Conservation (phyloP, 768 basidiomycete species). For the Lactarius quietus region DNA sequence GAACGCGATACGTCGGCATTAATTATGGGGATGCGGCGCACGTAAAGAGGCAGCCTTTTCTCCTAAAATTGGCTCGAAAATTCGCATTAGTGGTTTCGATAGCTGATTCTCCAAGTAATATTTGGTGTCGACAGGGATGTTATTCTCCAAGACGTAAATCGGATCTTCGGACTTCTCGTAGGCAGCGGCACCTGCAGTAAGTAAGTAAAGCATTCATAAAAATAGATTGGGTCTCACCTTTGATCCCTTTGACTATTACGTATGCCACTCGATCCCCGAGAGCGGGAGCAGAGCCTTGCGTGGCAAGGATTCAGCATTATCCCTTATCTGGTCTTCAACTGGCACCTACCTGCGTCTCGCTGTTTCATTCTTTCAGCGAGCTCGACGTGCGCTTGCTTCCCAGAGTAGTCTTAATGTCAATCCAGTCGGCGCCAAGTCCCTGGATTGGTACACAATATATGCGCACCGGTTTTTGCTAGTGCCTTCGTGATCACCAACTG, state of each 20-base stretch:
- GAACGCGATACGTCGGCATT: neutral
- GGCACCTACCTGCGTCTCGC: slow-evolving; percentile 75
- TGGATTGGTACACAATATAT: neutral
- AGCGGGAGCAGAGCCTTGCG: slow-evolving; percentile 87
- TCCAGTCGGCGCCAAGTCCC: neutral
- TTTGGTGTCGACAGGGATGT: slow-evolving; percentile 95
- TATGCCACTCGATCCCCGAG: slow-evolving; percentile 98
- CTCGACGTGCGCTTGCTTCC: slow-evolving; percentile 95
- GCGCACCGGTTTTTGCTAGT: slow-evolving; percentile 75
- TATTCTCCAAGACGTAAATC: slow-evolving; percentile 95
- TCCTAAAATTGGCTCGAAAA: slow-evolving; percentile 96
- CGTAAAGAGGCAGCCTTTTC: slow-evolving; percentile 83
- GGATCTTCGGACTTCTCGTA: slow-evolving; percentile 99
- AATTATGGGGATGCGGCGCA: slow-evolving; percentile 38
- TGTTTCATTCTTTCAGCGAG: slow-evolving; percentile 93
- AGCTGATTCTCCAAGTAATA: slow-evolving; percentile 99
- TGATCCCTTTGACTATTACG: slow-evolving; percentile 95
- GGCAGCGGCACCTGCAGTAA: slow-evolving; percentile 78
- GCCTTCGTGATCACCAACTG: slow-evolving; percentile 99
- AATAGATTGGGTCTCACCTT: slow-evolving; percentile 46
- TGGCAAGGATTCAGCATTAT: neutral
- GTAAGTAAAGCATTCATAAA: neutral
- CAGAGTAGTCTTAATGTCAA: slow-evolving; percentile 68
- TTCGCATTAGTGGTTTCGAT: slow-evolving; percentile 93
- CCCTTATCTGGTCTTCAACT: neutral